A percentile compares a stretch with the other conserved stretches of the same genome.
Conservation (phyloP, 352 stramenopile genomes). For the Globisporangium megalacanthum region DNA sequence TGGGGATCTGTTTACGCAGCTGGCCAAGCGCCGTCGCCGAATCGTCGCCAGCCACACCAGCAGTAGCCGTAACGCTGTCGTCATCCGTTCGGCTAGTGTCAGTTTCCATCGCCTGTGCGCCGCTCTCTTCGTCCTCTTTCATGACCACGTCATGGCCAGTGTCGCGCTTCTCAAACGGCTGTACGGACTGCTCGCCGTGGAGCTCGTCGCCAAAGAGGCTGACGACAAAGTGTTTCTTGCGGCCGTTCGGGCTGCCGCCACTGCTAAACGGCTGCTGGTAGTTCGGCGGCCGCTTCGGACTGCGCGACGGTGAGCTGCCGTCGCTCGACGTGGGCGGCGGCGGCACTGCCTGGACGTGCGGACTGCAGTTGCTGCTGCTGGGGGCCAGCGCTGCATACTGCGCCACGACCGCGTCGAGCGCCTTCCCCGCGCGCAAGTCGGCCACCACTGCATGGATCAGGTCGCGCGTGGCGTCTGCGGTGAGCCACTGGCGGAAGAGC, state of each 20-base stretch:
- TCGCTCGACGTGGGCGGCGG: not conserved
- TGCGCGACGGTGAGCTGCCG: constrained; percentile 44
- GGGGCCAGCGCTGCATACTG: constrained; percentile 12
- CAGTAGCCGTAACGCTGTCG: not conserved
- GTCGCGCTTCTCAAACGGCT: not conserved
- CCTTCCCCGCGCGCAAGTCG: constrained; percentile 70
- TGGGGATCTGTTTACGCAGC: constrained; percentile 41
- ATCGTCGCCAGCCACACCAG: not conserved
- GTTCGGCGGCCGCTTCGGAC: constrained; percentile 75
- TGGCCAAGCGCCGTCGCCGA: constrained; percentile 2
- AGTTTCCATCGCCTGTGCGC: constrained; percentile 25
- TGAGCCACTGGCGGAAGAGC: constrained; percentile 85
- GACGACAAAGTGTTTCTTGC: constrained; percentile 60
- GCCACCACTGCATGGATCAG: constrained; percentile 81
- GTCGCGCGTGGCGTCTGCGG: constrained; percentile 76
- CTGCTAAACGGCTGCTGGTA: constrained; percentile 65
- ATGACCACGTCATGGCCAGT: constrained; percentile 23
- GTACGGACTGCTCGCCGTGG: constrained; percentile 22
- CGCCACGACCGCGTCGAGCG: constrained; percentile 39
- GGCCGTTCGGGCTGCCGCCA: constrained; percentile 28
- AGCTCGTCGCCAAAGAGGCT: constrained; percentile 78
- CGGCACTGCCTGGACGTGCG: not conserved
- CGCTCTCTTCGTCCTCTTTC: constrained; percentile 19
- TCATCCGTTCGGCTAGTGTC: constrained; percentile 9
- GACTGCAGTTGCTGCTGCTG: not conserved